Percentiles rank a stretch among this genome's conserved stretches.
Conservation (phyloP, 2,329 filamentous ascomycete species). For the Exophiala sp. region DNA sequence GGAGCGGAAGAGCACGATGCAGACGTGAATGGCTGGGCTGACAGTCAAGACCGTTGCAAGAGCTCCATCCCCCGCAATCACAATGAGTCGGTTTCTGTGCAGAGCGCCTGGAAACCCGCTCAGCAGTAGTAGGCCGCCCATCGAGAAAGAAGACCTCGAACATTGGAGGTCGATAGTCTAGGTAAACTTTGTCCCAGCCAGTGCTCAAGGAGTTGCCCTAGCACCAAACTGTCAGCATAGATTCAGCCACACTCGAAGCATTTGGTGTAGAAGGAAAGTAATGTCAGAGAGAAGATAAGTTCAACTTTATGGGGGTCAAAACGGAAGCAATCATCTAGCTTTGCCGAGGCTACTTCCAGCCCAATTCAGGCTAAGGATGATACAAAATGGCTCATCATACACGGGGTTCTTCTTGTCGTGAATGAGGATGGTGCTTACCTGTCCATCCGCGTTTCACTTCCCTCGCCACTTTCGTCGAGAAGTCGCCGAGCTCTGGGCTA, state of each 20-base stretch:
- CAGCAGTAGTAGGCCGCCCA: too few relatives aligned
- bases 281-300: constrained; percentile 45
- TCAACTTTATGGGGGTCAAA: constrained; percentile 35
- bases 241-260: background rate
- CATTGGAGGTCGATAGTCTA: too few relatives aligned
- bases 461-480: too few relatives aligned
- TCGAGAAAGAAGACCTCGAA: too few relatives aligned
- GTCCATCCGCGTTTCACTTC: background rate
- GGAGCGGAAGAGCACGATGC: too few relatives aligned
- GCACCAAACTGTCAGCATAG: background rate
- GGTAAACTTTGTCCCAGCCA: too few relatives aligned
- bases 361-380: constrained; percentile 89
- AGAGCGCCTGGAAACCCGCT: too few relatives aligned
- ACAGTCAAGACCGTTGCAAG: too few relatives aligned
- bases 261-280: background rate
- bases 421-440: constrained; percentile 12
- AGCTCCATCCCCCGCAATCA: too few relatives aligned
- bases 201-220: background rate
- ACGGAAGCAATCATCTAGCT: constrained; percentile 33
- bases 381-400: constrained; percentile 62
- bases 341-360: constrained; percentile 24
- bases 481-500: background rate
- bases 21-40: too few relatives aligned
- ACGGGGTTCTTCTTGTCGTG: constrained; percentile 5
- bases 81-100: too few relatives aligned